Evolutionary conservation across 495 filamentous ascomycete species (phyloP), one percentile per base, ranked within the genome.

Genomic region (Aspergillus ostianus): DNA sequence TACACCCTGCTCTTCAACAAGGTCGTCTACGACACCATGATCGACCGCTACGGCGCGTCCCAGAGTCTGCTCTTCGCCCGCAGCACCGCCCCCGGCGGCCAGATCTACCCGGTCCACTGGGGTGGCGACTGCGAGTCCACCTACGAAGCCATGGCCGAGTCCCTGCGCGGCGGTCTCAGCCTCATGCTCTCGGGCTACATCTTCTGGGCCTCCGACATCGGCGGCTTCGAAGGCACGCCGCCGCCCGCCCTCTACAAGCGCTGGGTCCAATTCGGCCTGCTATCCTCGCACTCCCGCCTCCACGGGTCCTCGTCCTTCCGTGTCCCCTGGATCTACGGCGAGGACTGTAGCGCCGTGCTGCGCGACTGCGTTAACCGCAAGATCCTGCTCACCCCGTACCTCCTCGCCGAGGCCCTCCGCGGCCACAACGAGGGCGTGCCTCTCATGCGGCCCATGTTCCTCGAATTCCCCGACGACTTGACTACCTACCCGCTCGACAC

Each of bases 101-200:
- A 91, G 64, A 73, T 80, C 4, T 90, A 86, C 75, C 87, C 87
- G 0, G 77, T 90, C 0, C 83, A 86, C 62, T 83, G 81, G 81
- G 79, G 80, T 36, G 87, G 88, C 52, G 88, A 91, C 73, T 89
- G 86, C 72, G 87, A 91, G 64, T 85, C 82, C 47, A 90, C 88
- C 7, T 84, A 85, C 29, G 84, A 88, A 60, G 87, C 86, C 2
- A 88, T 91, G 82, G 88, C 86, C 4, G 87, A 91, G 74, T 86
- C 85, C 17, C 69, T 91, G 7, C 84, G 87, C 26, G 88, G 87
- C n/a, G 86, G 87, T 1, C 73, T 90, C 5, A 82, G 79, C 23
- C 82, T 90, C 6, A 85, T 85, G 48, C 71, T 91, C 0, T 84
- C 78, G 10, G 87, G 87, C 6, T 90, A 84, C 68, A 77, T 85